Evolutionary conservation across 2,329 filamentous ascomycete species (phyloP).

Genomic region (Elsinoe batatas): DNA sequence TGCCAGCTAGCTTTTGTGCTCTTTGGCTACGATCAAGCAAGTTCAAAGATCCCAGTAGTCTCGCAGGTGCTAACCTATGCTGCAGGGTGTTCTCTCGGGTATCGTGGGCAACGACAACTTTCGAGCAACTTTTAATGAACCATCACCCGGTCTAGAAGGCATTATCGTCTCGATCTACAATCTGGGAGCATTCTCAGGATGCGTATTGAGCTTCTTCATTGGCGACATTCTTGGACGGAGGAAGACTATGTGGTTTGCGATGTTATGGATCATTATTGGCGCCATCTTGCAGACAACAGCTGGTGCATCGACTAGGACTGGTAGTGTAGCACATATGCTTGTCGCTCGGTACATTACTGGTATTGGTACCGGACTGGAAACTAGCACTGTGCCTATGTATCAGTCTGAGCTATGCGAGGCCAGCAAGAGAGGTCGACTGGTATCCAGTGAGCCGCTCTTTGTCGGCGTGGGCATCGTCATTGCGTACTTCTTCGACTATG

Average conservation of each 20-base stretch:
- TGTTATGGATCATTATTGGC: slow-evolving; percentile 35
- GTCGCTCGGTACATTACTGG: slow-evolving; percentile 41
- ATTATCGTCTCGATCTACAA: slow-evolving; percentile 37
- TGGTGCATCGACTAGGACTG: slow-evolving; percentile 22
- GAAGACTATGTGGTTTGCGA: slow-evolving; percentile 33
- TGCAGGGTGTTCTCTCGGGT: slow-evolving; percentile 31
- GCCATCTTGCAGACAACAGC: slow-evolving; percentile 36
- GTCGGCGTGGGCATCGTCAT: slow-evolving; percentile 28
- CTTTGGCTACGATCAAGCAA: slow-evolving; percentile 25
- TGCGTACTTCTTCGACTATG: slow-evolving; percentile 28
- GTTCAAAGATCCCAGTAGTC: background rate
- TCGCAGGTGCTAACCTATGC: slow-evolving; percentile 2
- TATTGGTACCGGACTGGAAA: slow-evolving; percentile 37
- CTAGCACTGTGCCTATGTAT: slow-evolving; percentile 37
- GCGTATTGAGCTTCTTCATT: slow-evolving; percentile 29
- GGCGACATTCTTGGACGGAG: slow-evolving; percentile 30
- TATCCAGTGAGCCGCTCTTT: slow-evolving; percentile 27
- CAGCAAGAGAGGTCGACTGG: slow-evolving; percentile 25
- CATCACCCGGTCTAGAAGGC: slow-evolving; percentile 30
- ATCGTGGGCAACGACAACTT: slow-evolving; percentile 35
- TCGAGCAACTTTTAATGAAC: slow-evolving; percentile 31
- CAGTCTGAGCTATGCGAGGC: slow-evolving; percentile 27
- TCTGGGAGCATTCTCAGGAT: slow-evolving; percentile 26
- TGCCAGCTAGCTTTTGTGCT: slow-evolving; percentile 26
- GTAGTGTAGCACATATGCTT: slow-evolving; percentile 36